Evolutionary conservation across 2,329 filamentous ascomycete species (phyloP).

Genomic region (Fusarium sp.): DNA sequence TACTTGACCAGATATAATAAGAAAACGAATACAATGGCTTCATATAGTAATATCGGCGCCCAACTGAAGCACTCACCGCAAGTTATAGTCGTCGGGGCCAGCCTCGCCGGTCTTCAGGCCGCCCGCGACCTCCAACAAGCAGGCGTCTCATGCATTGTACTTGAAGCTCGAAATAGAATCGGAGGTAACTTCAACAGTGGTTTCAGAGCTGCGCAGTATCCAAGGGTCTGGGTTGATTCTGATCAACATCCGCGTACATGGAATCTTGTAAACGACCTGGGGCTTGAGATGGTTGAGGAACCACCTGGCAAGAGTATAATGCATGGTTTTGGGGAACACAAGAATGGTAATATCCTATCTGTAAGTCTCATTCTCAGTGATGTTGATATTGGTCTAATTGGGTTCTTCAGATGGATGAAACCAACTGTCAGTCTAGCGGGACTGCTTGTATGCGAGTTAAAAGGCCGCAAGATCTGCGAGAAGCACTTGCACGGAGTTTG

Average conservation of each 20-base stretch:
- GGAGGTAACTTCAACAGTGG: background rate
- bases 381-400: background rate
- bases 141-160: background rate
- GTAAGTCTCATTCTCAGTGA: background rate
- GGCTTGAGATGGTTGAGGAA: background rate
- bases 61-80: background rate
- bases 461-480: background rate
- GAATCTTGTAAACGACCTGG: background rate
- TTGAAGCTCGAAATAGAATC: background rate
- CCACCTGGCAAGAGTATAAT: background rate
- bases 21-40: background rate
- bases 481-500: too few species aligned
- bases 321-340: background rate
- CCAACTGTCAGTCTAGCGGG: background rate
- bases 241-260: background rate
- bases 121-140: background rate
- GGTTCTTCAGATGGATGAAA: background rate
- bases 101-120: background rate
- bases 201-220: background rate
- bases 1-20: too few species aligned
- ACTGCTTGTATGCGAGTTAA: background rate
- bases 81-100: background rate
- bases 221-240: background rate
- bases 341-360: background rate
- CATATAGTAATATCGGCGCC: fast-evolving